Conservation (phyloP, 495 filamentous ascomycete species). For the Cairneyella variabilis region DNA sequence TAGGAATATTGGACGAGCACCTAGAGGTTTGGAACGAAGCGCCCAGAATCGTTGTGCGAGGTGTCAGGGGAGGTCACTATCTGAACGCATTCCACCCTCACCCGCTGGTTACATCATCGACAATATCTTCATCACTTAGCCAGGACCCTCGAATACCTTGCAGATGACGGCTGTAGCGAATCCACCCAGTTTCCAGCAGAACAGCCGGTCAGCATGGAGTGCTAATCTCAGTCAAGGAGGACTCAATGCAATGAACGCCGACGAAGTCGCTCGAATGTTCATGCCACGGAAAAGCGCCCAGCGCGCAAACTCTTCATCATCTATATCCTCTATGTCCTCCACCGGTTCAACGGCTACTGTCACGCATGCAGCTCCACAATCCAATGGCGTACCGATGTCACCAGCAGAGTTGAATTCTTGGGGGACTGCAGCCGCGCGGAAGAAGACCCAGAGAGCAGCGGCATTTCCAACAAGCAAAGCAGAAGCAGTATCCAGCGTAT, state of each 20-base stretch:
- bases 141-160: slow-evolving; percentile 25
- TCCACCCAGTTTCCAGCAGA: slow-evolving; percentile 79
- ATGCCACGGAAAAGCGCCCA: slow-evolving; percentile 81
- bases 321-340: slow-evolving; percentile 67
- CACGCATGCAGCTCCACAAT: slow-evolving; percentile 17
- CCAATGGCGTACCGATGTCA: slow-evolving; percentile 40
- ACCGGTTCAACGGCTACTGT: slow-evolving; percentile 58
- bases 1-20: neutral
- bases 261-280: slow-evolving; percentile 86
- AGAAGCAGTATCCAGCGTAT: slow-evolving; percentile 56
- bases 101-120: slow-evolving; percentile 19
- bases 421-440: slow-evolving; percentile 54
- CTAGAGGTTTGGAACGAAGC: slow-evolving; percentile 12
- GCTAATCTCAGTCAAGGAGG: slow-evolving; percentile 71
- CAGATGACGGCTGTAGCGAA: slow-evolving; percentile 96
- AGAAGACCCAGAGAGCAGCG: slow-evolving; percentile 53
- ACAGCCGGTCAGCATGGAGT: slow-evolving; percentile 61
- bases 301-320: slow-evolving; percentile 84
- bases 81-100: slow-evolving; percentile 8
- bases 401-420: slow-evolving; percentile 38
- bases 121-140: slow-evolving; percentile 14
- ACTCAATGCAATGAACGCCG: slow-evolving; percentile 75
- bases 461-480: slow-evolving; percentile 71
- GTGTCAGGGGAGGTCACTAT: slow-evolving; percentile 12
- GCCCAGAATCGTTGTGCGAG: slow-evolving; percentile 11